Evolutionary conservation across 73 alveolate genomes (phyloP).

Genomic region (Blepharisma stoltei): DNA sequence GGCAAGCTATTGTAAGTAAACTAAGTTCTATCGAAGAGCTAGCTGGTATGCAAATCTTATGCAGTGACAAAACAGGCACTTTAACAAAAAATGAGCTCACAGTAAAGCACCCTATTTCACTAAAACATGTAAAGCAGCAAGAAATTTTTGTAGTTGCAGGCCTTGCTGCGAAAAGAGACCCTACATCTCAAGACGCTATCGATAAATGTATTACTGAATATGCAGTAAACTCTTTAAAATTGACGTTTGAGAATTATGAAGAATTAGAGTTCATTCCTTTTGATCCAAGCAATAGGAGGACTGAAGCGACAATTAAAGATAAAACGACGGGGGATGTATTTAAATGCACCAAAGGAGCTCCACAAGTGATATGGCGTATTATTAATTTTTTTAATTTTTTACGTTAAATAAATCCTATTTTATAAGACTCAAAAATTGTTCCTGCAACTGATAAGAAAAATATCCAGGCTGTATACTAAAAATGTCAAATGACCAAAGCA

Average conservation of each 20-base stretch:
- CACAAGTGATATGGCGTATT: too few relatives aligned
- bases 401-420: too few relatives aligned
- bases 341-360: slow-evolving; percentile 25
- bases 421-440: too few relatives aligned
- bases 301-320: slow-evolving; percentile 8
- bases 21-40: slow-evolving; percentile 71
- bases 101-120: slow-evolving; percentile 10
- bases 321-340: not conserved
- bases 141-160: slow-evolving; percentile 13
- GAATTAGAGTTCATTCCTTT: not conserved
- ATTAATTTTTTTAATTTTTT: too few relatives aligned
- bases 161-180: slow-evolving; percentile 8
- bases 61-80: slow-evolving; percentile 84
- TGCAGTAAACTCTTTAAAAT: not conserved
- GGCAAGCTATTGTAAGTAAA: slow-evolving; percentile 69
- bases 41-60: slow-evolving; percentile 72
- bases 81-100: slow-evolving; percentile 57
- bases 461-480: too few relatives aligned
- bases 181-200: slow-evolving; percentile 10
- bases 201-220: slow-evolving; percentile 15
- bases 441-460: too few relatives aligned
- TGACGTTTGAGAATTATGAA: not conserved
- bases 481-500: slow-evolving; percentile 1
- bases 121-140: not conserved
- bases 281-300: slow-evolving; percentile 3